Evolutionary conservation across 345 rosid species (phyloP).

Genomic region (Syzygium oleosum): DNA sequence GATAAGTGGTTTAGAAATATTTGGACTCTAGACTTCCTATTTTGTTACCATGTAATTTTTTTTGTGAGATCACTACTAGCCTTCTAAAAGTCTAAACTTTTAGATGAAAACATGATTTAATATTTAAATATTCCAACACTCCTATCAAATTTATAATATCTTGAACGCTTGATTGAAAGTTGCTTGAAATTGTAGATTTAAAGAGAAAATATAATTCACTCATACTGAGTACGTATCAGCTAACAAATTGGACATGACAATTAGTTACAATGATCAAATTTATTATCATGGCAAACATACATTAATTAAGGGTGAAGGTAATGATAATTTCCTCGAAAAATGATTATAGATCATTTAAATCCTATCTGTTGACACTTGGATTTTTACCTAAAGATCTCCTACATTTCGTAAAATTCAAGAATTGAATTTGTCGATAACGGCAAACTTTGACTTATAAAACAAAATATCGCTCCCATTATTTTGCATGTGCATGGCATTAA

Average conservation of each 20-base stretch:
- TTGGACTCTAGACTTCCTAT: not conserved
- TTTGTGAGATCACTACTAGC: accelerated
- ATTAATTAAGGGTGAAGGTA: not conserved
- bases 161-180: not conserved
- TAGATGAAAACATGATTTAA: not conserved
- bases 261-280: not conserved
- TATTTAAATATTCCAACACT: not conserved
- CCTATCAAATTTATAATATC: not conserved
- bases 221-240: not conserved
- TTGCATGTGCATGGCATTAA: not conserved
- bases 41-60: not conserved
- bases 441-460: not conserved
- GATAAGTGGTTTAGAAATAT: not conserved
- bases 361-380: not conserved
- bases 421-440: not conserved
- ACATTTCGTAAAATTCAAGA: accelerated
- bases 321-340: not conserved
- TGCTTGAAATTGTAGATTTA: not conserved
- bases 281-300: not conserved
- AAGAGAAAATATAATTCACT: not conserved
- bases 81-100: not conserved
- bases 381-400: not conserved
- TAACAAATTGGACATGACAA: not conserved
- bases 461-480: not conserved
- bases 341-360: not conserved